Evolutionary conservation across 139 green algal genomes (phyloP), one percentile per base, ranked within the genome.

Genomic region (Chlamydomonas eustigma): DNA sequence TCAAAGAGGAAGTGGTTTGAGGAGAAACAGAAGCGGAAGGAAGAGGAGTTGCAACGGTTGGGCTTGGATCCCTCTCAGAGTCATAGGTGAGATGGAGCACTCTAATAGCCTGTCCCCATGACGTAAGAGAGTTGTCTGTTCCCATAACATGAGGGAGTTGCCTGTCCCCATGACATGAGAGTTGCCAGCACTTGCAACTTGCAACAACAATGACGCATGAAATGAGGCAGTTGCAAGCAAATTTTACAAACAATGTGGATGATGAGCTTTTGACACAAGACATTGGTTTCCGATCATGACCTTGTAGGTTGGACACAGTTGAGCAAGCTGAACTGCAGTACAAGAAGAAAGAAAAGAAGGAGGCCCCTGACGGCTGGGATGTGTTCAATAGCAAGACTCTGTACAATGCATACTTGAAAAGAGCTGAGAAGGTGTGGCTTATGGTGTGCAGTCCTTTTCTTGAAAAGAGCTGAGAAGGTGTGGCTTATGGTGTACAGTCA

Each of bases 351-450:
- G 81, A 96, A 76, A 98, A 97, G 87, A 88, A 85, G 76, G 78
- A 92, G 6, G 84, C 83, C 4, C 77, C 87, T 0, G 81, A 83
- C 33, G 94, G 91, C 51, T 92, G 86, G 86, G 92, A 94, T 52
- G 65, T 80, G 8, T 95, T 94, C 79, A 92, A 89, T 72, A 78
- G 85, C 50, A 86, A 91, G 69, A 81, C 83, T 4, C 80, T 93
- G 34, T 95, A 93, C 76, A 84, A 87, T 0, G 83, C 91, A 0
- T 97, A 98, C 80, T 81, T 97, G 64, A 94, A 94, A 83, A 87
- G 94, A 8, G 86, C 90, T 0, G 87, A 86, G 4, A 79, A 88
- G 44, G 44, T 58, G 44, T 58, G 44, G n/a, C n/a, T n/a, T n/a
- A n/a, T n/a, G n/a, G 5, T 33, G 32, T 74, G 67, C 67, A 5